These are phyloP conservation scores for Oryza officinalis DNA, from an alignment of 176 grass and related monocot species.

Conservation along the genomic window DNA sequence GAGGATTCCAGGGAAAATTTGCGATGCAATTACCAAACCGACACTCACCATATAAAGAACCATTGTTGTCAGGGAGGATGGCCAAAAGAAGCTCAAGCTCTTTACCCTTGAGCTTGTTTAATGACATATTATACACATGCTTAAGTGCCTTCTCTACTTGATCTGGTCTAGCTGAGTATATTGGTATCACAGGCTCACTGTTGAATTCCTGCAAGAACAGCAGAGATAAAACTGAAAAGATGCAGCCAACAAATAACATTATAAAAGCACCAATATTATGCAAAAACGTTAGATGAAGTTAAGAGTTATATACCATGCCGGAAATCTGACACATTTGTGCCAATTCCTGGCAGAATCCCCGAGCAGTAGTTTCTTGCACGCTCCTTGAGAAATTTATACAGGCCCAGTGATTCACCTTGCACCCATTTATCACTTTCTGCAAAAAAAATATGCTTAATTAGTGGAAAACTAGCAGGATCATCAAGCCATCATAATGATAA, in stretches of 20 bases:
- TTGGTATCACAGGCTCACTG: slow-evolving; percentile 84
- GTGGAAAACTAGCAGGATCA: neutral
- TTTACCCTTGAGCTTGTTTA: slow-evolving; percentile 92
- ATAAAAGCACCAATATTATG: neutral
- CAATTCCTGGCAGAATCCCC: slow-evolving; percentile 95
- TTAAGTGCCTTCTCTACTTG: slow-evolving; percentile 92
- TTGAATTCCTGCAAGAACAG: slow-evolving; percentile 78
- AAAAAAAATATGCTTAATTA: slow-evolving; percentile 11
- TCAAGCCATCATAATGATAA: neutral
- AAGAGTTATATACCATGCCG: slow-evolving; percentile 77
- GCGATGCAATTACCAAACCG: neutral
- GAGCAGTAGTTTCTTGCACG: slow-evolving; percentile 95
- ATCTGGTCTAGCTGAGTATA: slow-evolving; percentile 94
- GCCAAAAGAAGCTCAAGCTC: slow-evolving; percentile 95
- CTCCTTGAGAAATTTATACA: slow-evolving; percentile 98
- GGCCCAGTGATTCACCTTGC: slow-evolving; percentile 90
- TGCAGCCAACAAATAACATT: neutral
- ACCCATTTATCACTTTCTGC: slow-evolving; percentile 99
- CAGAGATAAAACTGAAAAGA: slow-evolving; percentile 17
- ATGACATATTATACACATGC: slow-evolving; percentile 83
- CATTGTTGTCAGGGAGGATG: slow-evolving; percentile 98
- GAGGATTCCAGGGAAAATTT: neutral
- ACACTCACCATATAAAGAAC: slow-evolving; percentile 79
- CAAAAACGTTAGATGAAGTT: slow-evolving; percentile 7
- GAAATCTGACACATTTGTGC: slow-evolving; percentile 96